Evolutionary conservation across 371 early-diverging fungal species (phyloP).

Genomic region (Fennellomyces sp.): DNA sequence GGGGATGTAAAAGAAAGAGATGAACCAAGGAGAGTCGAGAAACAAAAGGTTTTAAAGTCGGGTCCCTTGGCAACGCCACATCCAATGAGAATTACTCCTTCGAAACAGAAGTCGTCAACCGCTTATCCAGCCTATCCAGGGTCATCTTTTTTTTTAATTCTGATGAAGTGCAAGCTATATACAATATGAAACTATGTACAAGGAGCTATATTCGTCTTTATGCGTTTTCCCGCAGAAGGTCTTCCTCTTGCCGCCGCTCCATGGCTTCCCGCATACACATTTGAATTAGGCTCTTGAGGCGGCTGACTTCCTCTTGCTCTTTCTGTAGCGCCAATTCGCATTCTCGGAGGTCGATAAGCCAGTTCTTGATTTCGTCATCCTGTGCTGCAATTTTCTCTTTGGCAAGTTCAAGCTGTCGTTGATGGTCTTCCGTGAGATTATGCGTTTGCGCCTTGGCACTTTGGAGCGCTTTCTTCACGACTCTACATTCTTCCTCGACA

Average conservation of each 20-base stretch:
- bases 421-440: background rate
- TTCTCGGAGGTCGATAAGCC: conserved; percentile 1
- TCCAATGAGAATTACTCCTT: background rate
- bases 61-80: too few relatives aligned
- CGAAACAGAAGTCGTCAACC: background rate
- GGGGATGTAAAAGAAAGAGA: background rate
- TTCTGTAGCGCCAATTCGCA: background rate
- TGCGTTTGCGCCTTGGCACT: background rate
- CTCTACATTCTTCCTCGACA: background rate
- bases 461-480: too few relatives aligned
- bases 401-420: background rate
- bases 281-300: background rate
- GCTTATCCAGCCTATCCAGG: too few relatives aligned
- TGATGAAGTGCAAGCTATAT: background rate
- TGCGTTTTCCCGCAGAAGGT: too few relatives aligned
- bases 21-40: background rate
- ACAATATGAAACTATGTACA: too few relatives aligned
- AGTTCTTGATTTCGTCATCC: conserved; percentile 8
- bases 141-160: background rate
- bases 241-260: background rate
- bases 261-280: background rate
- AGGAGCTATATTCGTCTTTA: too few relatives aligned
- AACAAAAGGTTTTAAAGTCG: background rate
- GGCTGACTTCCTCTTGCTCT: background rate
- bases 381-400: background rate